Conservation (phyloP, 2,329 filamentous ascomycete species). For the Lecanosticta acicola region DNA sequence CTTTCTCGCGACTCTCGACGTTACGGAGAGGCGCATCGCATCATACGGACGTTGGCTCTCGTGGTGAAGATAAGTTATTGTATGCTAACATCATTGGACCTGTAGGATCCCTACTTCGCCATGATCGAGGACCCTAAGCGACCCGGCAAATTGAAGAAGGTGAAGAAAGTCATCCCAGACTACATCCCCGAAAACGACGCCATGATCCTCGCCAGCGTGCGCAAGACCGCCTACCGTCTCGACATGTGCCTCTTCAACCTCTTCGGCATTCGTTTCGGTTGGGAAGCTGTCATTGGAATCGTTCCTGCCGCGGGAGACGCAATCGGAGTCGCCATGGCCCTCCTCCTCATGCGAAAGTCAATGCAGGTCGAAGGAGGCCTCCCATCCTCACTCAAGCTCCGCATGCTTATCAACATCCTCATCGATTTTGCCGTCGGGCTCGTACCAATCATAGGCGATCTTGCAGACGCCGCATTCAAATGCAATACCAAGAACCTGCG, state of each 20-base stretch:
- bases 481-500: slow-evolving; percentile 73
- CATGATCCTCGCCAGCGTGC: slow-evolving; percentile 76
- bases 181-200: slow-evolving; percentile 80
- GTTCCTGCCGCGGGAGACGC: slow-evolving; percentile 76
- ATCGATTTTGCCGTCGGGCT: slow-evolving; percentile 70
- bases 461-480: slow-evolving; percentile 66
- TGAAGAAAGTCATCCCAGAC: slow-evolving; percentile 75
- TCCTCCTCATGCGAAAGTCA: slow-evolving; percentile 70
- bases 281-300: slow-evolving; percentile 78
- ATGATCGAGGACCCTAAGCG: slow-evolving; percentile 67
- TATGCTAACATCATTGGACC: no score
- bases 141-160: slow-evolving; percentile 71
- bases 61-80: slow-evolving; percentile 11
- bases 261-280: slow-evolving; percentile 78
- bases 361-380: slow-evolving; percentile 71
- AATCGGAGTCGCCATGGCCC: slow-evolving; percentile 65
- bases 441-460: slow-evolving; percentile 69
- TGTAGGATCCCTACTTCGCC: slow-evolving; percentile 85
- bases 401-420: slow-evolving; percentile 76
- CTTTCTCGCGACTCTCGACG: background rate
- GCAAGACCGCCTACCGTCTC: slow-evolving; percentile 75
- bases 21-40: no score
- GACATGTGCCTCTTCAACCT: slow-evolving; percentile 81
- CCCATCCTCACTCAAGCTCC: slow-evolving; percentile 52
- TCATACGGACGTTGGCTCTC: background rate